Base-by-base conservation (phyloP, 495 filamentous ascomycete species). In the Aeminium ludgeri region DNA sequence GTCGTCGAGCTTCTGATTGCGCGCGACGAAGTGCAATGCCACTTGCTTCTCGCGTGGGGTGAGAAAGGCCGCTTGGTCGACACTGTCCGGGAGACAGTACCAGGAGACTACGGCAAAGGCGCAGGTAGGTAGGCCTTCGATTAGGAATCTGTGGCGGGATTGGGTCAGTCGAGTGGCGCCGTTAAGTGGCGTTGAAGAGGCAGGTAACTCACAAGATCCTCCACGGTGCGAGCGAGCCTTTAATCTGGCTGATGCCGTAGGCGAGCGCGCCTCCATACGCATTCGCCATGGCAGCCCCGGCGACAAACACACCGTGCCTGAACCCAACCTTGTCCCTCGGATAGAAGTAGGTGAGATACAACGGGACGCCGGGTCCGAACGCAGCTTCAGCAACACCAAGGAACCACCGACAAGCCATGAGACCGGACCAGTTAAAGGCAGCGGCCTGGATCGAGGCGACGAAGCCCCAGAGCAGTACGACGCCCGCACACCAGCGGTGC, bases 211-310 rank as follows among this genome's bases (percentile, higher is more conserved):
- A 89, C 17, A 93, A 58, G 0, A 91, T 56, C 25, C 81, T 68
- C 85, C 85, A 93, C 38, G 72, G 80, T 1, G 78, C 68, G 29
- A 92, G 61, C 6, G 64, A 55, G 1, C 75, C 63, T 52, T 75
- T 66, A 2, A 78, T 76, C 0, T 71, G 78, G 0, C 80, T 86
- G 41, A 94, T 89, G 6, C 75, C 82, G 40, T 82, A 91, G 0
- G 85, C 85, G 3, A 93, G 62, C 4, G 80, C 79, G 20, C 83
- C 82, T 0, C 83, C 81, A 53, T 91, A 91, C 10, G 77, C 79
- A 25, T 76, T 87, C 1, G 85, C 84, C 15, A 91, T 61, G 0
- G 85, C 84, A 0, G 82, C 82, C 1, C 80, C 78, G 1, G 76
- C 74, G 3, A 91, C 55, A 55, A 84, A 86, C 19, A 91, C 55